These are phyloP conservation scores for Citrus hindsii DNA, from an alignment of 345 rosid genomes.

Conservation along the genomic window DNA sequence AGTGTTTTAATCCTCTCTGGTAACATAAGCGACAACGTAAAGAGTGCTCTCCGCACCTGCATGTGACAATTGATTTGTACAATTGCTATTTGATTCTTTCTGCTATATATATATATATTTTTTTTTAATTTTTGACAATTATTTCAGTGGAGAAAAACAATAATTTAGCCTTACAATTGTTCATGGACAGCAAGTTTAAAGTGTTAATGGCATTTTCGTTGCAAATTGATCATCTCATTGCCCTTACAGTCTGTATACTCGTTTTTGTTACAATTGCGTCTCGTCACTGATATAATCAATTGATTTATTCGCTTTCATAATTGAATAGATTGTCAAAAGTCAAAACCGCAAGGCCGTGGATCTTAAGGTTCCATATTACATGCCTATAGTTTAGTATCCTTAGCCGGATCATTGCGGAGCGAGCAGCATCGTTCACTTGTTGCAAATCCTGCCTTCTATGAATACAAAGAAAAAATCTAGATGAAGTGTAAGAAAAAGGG, in stretches of 20 bases:
- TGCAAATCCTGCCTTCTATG: too few species aligned
- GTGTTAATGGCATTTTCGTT: neutral
- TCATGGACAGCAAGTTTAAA: neutral
- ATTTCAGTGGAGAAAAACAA: neutral
- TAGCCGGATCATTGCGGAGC: too few species aligned
- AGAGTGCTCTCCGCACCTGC: neutral
- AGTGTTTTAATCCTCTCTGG: neutral
- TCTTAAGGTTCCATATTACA: neutral
- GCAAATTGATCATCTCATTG: too few species aligned
- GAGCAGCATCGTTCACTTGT: too few species aligned
- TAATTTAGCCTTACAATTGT: neutral
- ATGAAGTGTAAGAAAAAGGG: neutral
- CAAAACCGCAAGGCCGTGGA: neutral
- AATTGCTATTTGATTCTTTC: neutral
- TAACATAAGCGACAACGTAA: neutral
- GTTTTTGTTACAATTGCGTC: neutral
- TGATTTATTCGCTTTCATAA: neutral
- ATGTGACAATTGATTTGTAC: neutral
- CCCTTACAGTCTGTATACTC: neutral
- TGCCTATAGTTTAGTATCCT: neutral
- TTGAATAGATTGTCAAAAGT: neutral
- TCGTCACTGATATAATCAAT: neutral
- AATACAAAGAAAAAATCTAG: neutral
- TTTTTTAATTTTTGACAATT: too few species aligned
- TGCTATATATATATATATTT: neutral